A percentile compares a stretch with the other conserved stretches of the same genome.
These are phyloP conservation scores for Hemisphaericaspora lyxosophila DNA, from an alignment of 1,139 yeast genomes.

Conservation along the genomic window DNA sequence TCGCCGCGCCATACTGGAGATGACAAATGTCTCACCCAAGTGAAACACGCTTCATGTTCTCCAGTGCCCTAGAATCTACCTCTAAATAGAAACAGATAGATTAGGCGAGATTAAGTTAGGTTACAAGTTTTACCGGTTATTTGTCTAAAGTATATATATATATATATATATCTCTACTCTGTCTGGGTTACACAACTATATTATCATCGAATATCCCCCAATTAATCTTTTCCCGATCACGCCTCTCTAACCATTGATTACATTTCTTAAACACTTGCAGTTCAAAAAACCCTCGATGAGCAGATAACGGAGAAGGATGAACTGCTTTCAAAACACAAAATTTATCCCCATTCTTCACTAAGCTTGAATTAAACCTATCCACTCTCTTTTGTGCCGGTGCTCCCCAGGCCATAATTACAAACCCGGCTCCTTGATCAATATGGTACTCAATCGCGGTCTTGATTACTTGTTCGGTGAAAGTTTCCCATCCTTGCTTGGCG, in stretches of 20 bases:
- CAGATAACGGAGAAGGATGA: constrained; percentile 95
- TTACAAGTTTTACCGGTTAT: too few species aligned
- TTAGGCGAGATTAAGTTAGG: too few species aligned
- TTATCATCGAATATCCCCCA: constrained; percentile 53
- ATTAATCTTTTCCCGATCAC: constrained; percentile 54
- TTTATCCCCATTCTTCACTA: constrained; percentile 17
- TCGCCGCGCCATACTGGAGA: too few species aligned
- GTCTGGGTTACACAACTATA: too few species aligned
- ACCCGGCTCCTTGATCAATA: constrained; percentile 55
- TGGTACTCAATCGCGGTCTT: constrained; percentile 43
- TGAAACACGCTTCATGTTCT: too few species aligned
- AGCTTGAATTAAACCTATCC: constrained; percentile 34
- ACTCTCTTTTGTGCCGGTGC: constrained; percentile 82
- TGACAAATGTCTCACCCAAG: too few species aligned
- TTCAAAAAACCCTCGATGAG: constrained; percentile 78
- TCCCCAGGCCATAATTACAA: constrained; percentile 93
- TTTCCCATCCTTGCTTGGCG: constrained; percentile 90
- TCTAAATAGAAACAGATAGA: too few species aligned
- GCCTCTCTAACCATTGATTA: constrained; percentile 66
- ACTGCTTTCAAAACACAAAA: constrained; percentile 66
- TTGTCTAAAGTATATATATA: too few species aligned
- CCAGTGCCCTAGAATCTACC: too few species aligned
- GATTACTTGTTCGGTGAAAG: constrained; percentile 74
- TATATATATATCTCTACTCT: not conserved
- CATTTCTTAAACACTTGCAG: constrained; percentile 69